Percentiles rank a stretch among this genome's conserved stretches.
Conservation (phyloP, 2,329 filamentous ascomycete species). For the Parafenestella ontariensis region DNA sequence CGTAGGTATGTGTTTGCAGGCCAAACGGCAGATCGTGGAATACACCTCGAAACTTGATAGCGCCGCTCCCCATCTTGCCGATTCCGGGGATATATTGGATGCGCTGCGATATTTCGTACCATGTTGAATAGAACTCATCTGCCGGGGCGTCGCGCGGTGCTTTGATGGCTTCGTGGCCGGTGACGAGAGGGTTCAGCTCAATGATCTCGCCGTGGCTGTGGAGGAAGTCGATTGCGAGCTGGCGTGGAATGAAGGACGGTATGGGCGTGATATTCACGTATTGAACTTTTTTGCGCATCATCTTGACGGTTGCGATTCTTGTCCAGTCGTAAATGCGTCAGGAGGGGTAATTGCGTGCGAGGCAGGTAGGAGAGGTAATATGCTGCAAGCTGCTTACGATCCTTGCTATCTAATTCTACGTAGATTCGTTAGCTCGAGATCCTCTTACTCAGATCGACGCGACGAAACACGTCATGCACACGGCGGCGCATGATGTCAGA, state of each 20-base stretch:
- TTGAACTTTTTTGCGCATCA: slow-evolving; percentile 64
- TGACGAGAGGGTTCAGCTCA: slow-evolving; percentile 72
- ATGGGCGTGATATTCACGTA: slow-evolving; percentile 75
- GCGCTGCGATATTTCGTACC: slow-evolving; percentile 75
- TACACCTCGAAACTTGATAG: slow-evolving; percentile 73
- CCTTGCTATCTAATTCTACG: slow-evolving; percentile 7
- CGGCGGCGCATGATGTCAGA: slow-evolving; percentile 33
- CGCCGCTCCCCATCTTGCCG: slow-evolving; percentile 68
- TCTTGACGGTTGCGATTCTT: slow-evolving; percentile 29
- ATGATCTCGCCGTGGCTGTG: slow-evolving; percentile 75
- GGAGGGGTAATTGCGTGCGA: neutral
- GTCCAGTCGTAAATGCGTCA: neutral
- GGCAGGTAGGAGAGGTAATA: neutral
- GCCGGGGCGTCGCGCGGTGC: slow-evolving; percentile 71
- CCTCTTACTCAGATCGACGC: slow-evolving; percentile 13
- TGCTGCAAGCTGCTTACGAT: neutral
- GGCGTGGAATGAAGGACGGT: slow-evolving; percentile 72
- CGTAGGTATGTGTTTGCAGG: slow-evolving; percentile 74
- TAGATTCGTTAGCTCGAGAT: slow-evolving; percentile 14
- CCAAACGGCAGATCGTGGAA: slow-evolving; percentile 78
- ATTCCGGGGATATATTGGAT: slow-evolving; percentile 73
- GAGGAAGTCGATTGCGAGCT: slow-evolving; percentile 75
- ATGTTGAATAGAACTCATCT: slow-evolving; percentile 76
- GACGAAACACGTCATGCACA: slow-evolving; percentile 36
- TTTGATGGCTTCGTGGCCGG: slow-evolving; percentile 67